Base-by-base conservation (phyloP, 129 eudicot genomes). In the Dittrichia graveolens region DNA sequence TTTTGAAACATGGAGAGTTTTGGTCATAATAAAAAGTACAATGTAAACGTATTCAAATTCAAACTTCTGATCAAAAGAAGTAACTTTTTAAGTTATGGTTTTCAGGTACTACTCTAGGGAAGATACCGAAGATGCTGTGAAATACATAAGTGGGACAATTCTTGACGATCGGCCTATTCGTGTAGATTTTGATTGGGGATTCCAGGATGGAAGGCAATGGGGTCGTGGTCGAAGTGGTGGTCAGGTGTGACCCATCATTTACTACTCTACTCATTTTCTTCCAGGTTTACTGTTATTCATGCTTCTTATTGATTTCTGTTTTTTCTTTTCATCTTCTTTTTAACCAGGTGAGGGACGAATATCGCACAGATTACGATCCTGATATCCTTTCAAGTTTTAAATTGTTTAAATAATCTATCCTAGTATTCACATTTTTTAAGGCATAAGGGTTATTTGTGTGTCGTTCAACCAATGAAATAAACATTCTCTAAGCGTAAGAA, bases 201-300 rank as follows among this genome's bases (percentile, higher is more conserved):
- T 94, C 53, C 95, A 94, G 71, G 98, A 94, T 78, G 98, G 98
- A 65, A 82, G 98, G 64, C 98, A 94, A 74, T 94, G 98, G 98
- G 98, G 98, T 4, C 98, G 98, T 72, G 98, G 98, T 46, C 83
- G 93, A 77, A 94, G 98, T 86, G 98, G 98, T 83, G 98, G 97
- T 45, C 97, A 91, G 91, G 95, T 87, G 66, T 60, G 67, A 73
- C 58, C 53, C 66, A 49, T 5, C 34, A 49, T 18, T 63, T 67
- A 52, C 18, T 77, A 58, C 13, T 74, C 6, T 6, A 58, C 38
- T 53, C 35, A 53, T 42, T 64, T 9, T 19, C 31, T 24, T 24
- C 31, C 15, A 53, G n/a, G 59, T 45, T 53, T 45, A 67, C 58
- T 13, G 31, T 6, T 55, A 75, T 58, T 44, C 60, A 66, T 67